Evolutionary conservation across 192 early-diverging fungal genomes (phyloP).

Genomic region (Umbelopsis ramanniana): DNA sequence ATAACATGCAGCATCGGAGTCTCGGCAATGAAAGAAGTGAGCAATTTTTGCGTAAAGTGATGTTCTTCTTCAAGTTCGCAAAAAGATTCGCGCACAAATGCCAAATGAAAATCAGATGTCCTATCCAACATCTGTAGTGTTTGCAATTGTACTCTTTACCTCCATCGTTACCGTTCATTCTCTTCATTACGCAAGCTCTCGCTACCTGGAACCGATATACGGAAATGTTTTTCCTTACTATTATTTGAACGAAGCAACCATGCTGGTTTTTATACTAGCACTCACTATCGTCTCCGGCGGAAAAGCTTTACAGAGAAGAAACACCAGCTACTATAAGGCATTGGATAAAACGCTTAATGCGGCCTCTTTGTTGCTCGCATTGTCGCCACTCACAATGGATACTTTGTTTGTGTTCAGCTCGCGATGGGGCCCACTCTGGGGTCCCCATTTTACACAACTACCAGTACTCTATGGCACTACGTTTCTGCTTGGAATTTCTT

Average conservation of each 20-base stretch:
- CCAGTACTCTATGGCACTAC: conserved; percentile 56
- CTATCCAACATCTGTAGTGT: neutral
- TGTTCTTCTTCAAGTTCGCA: neutral
- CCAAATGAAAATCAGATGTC: neutral
- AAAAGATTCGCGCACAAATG: neutral
- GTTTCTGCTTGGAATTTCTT: conserved; percentile 51
- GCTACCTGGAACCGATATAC: conserved; percentile 69
- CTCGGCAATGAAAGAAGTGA: neutral
- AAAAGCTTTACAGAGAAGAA: neutral
- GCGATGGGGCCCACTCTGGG: conserved; percentile 60
- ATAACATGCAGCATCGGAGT: neutral
- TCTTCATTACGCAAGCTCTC: conserved; percentile 53
- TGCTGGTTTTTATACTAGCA: conserved; percentile 50
- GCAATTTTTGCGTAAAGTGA: neutral
- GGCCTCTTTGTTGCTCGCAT: conserved; percentile 46
- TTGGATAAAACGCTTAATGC: conserved; percentile 29
- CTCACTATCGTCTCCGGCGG: conserved; percentile 27
- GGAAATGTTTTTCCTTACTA: conserved; percentile 65
- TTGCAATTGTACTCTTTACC: neutral
- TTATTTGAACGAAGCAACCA: conserved; percentile 46
- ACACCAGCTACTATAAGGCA: neutral
- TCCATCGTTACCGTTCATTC: conserved; percentile 31
- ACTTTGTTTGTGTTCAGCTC: conserved; percentile 56
- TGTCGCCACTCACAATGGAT: conserved; percentile 48
- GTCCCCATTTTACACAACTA: conserved; percentile 61